Evolutionary conservation across 148 eudicot genomes (phyloP), one percentile per base, ranked within the genome.

Genomic region (Spergularia marina): DNA sequence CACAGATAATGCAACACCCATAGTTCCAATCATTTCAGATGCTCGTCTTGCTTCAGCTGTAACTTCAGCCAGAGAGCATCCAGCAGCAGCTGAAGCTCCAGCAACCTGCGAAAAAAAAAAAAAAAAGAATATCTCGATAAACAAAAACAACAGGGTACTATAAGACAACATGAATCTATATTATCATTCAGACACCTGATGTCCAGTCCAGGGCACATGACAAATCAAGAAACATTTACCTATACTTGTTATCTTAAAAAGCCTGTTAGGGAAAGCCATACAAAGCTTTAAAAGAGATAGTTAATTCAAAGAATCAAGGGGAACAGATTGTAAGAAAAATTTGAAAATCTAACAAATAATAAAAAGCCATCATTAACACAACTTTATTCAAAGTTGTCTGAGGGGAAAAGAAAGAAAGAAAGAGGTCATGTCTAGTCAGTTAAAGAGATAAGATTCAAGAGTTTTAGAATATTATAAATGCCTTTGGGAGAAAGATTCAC

Each of bases 1-100:
- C 74, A 92, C 92, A 71, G 99, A 95, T 68, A 95, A 82, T 75
- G 99, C 97, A 86, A 92, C 96, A 72, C 97, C 97, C 97, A 95
- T 92, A 55, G 98, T 95, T 68, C 98, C 98, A 64, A 95, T 86
- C 86, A 87, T 81, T 83, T 86, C 97, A 72, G 97, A 87, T 82
- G 97, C 99, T 72, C 70, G 85, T 83, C 85, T 86, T 70, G 99
- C 98, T 88, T 88, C 98, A 65, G 89, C 89, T 47, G 91, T 86
- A 83, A 96, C 99, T 53, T 89, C 89, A 69, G 86, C 64, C 81
- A 96, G 91, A 70, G 96, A 77, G 62, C 86, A 90, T 51, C 97
- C 98, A 76, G 86, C 87, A 74, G 91, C 91, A 53, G 98, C 98
- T 21, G 92, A 96, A 74, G 98, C 98, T 82, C 98, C 98, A 71